These are phyloP conservation scores for Galeopsis tetrahit DNA, from an alignment of 257 asterid species.

Conservation along the genomic window DNA sequence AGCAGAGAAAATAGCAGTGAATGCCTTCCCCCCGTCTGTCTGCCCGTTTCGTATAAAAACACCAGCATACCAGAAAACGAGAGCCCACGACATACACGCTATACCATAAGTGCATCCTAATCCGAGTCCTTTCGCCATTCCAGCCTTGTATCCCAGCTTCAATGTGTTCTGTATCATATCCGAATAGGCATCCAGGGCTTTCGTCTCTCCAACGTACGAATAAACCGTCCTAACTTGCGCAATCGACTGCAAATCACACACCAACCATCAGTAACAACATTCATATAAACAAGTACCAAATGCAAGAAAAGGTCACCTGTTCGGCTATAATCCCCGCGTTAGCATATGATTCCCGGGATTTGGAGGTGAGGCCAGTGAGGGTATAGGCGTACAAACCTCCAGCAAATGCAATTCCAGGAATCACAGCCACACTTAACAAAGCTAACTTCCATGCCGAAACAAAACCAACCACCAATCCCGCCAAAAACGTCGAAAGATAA, in stretches of 20 bases:
- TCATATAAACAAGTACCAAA: neutral
- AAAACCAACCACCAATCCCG: conserved; percentile 97
- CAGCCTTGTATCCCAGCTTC: conserved; percentile 92
- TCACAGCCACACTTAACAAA: conserved; percentile 89
- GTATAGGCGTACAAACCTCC: conserved; percentile 92
- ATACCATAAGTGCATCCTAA: conserved; percentile 91
- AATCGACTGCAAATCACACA: conserved; percentile 56
- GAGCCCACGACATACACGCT: conserved; percentile 98
- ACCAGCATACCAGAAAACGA: conserved; percentile 96
- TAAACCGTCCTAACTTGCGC: conserved; percentile 94
- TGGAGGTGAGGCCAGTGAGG: conserved; percentile 90
- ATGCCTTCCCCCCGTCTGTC: conserved; percentile 91
- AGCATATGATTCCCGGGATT: conserved; percentile 90
- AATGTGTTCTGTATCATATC: conserved; percentile 83
- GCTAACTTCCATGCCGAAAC: conserved; percentile 96
- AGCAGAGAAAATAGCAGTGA: conserved; percentile 92
- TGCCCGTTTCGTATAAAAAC: conserved; percentile 84
- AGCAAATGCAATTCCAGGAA: conserved; percentile 97
- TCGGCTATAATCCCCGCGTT: conserved; percentile 89
- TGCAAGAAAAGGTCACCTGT: conserved; percentile 57
- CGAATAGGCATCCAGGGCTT: conserved; percentile 71
- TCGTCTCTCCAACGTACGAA: conserved; percentile 84
- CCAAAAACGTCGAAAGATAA: conserved; percentile 92
- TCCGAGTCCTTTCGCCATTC: conserved; percentile 97
- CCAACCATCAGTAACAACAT: neutral